Conservation (phyloP, 2,329 filamentous ascomycete species). For the Calonectria hongkongensis region DNA sequence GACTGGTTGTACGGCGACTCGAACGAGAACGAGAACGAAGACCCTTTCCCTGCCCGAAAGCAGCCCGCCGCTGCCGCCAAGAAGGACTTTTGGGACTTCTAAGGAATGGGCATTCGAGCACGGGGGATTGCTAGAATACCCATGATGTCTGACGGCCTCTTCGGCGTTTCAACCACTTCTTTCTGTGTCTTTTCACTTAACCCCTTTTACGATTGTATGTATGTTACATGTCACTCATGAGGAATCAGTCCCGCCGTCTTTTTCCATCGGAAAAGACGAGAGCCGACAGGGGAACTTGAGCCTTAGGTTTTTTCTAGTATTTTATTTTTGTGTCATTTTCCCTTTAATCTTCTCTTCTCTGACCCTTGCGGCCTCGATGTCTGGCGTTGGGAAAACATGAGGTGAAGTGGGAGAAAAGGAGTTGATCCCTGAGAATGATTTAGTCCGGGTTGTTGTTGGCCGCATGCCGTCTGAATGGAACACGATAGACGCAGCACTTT, state of each 20-base stretch:
- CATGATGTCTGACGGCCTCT: conserved; percentile 32
- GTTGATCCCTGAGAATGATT: conserved; percentile 31
- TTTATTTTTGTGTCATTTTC: conserved; percentile 41
- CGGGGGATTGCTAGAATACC: conserved; percentile 39
- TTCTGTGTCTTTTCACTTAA: conserved; percentile 23
- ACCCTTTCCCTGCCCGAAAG: conserved; percentile 61
- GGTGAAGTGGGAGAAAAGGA: conserved; percentile 29
- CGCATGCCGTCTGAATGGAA: conserved; percentile 10
- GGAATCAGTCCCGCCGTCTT: conserved; percentile 24
- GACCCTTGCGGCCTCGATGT: conserved; percentile 37
- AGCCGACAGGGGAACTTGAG: conserved; percentile 26
- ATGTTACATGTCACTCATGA: conserved; percentile 60
- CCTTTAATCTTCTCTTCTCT: not conserved
- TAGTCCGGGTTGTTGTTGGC: conserved; percentile 19
- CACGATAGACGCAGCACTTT: conserved; percentile 13
- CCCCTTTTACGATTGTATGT: conserved; percentile 47
- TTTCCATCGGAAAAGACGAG: conserved; percentile 39
- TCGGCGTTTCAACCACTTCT: conserved; percentile 35
- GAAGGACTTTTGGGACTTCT: conserved; percentile 70
- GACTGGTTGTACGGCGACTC: conserved; percentile 75
- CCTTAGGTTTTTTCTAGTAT: conserved; percentile 34
- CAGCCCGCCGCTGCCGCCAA: conserved; percentile 59
- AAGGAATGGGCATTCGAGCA: conserved; percentile 46
- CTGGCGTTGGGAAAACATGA: conserved; percentile 38
- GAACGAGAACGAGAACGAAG: conserved; percentile 57